phyloP scores from a whole-genome alignment of 805 yeast genomes.

The Myxozyma geophila region DNA sequence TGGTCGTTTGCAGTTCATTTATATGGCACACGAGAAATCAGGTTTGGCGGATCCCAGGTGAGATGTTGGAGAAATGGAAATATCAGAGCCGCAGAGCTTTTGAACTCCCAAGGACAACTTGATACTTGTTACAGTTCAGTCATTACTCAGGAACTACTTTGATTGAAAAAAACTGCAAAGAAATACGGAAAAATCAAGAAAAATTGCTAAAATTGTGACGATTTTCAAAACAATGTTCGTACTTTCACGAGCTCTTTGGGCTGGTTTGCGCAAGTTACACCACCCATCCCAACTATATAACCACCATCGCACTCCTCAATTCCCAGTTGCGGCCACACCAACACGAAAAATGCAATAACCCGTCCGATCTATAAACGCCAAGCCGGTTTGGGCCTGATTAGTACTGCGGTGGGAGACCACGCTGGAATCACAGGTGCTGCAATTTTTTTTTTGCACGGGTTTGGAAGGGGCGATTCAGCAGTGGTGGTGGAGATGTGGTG shows the following conservation, averaged over 20 bases:
- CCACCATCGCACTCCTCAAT: background rate
- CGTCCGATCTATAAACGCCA: constrained; percentile 9
- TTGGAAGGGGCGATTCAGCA: no score
- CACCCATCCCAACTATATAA: background rate
- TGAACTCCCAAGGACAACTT: background rate
- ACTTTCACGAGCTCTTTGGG: no score
- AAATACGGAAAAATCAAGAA: no score
- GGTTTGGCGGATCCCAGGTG: no score
- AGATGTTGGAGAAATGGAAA: background rate
- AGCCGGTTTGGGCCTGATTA: constrained; percentile 10
- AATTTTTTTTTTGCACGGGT: background rate
- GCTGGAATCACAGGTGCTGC: constrained; percentile 14
- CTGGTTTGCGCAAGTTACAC: background rate
- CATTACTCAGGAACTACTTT: background rate
- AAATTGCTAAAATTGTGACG: no score
- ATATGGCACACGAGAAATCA: background rate
- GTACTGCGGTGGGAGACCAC: constrained; percentile 17
- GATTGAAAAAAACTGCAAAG: no score
- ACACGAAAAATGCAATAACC: constrained; percentile 3
- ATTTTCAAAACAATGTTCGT: no score
- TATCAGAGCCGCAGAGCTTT: background rate
- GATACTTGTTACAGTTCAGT: background rate
- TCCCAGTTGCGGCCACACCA: constrained; percentile 9
- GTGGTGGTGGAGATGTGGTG: no score
- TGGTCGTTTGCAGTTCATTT: background rate